A percentile compares a stretch with the other conserved stretches of the same genome.
These are phyloP conservation scores for Vitis hybrid DNA, from an alignment of 177 flowering plant species.

Conservation along the genomic window DNA sequence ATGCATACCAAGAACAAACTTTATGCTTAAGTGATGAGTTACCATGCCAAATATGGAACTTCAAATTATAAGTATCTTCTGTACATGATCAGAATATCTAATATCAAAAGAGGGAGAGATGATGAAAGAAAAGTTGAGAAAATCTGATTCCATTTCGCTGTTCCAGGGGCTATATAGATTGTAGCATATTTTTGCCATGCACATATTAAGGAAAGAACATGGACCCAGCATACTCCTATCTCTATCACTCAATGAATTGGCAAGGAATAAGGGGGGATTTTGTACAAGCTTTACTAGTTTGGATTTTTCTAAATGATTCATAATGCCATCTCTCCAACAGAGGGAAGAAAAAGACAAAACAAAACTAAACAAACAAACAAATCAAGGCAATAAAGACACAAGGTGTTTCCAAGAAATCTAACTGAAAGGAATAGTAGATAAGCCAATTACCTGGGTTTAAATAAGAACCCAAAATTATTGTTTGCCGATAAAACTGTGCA, in stretches of 20 bases:
- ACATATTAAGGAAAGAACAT: neutral
- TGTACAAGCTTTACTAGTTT: neutral
- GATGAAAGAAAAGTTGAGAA: neutral
- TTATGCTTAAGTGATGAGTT: neutral
- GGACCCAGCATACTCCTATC: neutral
- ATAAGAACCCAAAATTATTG: constrained; percentile 70
- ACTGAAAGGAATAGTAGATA: neutral
- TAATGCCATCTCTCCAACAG: neutral
- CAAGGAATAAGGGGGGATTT: neutral
- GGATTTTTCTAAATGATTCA: neutral
- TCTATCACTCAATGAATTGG: neutral
- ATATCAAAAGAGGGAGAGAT: neutral
- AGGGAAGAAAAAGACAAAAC: too few relatives aligned
- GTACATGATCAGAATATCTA: too few relatives aligned
- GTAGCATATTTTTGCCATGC: neutral
- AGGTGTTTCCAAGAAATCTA: neutral
- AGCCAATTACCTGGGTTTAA: constrained; percentile 64
- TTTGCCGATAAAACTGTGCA: constrained; percentile 77
- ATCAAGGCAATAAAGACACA: neutral
- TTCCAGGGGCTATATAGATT: neutral
- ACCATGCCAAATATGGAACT: neutral
- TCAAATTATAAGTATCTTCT: too few relatives aligned
- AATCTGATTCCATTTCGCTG: neutral
- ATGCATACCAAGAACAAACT: neutral
- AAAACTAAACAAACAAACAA: neutral